Conservation (phyloP, 768 basidiomycete genomes). For the Lactarius vividus region DNA sequence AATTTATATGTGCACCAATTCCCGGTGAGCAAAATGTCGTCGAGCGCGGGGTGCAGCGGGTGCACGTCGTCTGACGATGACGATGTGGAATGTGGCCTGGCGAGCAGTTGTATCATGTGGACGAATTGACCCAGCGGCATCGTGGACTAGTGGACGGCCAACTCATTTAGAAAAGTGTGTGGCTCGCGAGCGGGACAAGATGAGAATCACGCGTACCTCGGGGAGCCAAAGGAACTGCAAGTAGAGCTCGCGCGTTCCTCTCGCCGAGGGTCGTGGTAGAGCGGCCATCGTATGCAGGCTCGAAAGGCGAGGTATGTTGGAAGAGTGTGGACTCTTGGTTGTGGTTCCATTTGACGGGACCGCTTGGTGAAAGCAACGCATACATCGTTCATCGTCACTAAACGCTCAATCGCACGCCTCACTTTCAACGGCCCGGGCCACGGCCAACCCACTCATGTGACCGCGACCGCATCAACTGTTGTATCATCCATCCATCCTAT, state of each 20-base stretch:
- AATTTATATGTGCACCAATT: slow-evolving; percentile 73
- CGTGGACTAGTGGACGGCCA: slow-evolving; percentile 49
- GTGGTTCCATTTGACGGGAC: slow-evolving; percentile 26
- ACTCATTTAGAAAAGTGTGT: not conserved
- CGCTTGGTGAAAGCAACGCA: slow-evolving; percentile 15
- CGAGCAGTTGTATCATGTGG: slow-evolving; percentile 55
- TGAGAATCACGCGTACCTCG: slow-evolving; percentile 16
- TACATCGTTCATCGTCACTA: slow-evolving; percentile 4
- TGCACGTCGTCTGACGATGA: slow-evolving; percentile 37
- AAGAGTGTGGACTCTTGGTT: slow-evolving; percentile 23
- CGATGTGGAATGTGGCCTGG: slow-evolving; percentile 35
- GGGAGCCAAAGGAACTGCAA: slow-evolving; percentile 27
- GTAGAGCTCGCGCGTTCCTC: slow-evolving; percentile 23
- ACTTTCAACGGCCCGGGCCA: not conserved
- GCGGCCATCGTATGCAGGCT: slow-evolving; percentile 21
- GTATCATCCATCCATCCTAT: no score
- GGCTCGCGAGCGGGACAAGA: not conserved
- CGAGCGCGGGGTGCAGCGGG: slow-evolving; percentile 56
- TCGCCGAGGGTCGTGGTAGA: slow-evolving; percentile 15
- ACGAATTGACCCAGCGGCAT: slow-evolving; percentile 62
- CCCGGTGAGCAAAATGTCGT: slow-evolving; percentile 66
- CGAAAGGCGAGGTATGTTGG: slow-evolving; percentile 22
- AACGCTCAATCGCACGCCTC: not conserved
- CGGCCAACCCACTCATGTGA: not conserved
- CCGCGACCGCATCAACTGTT: slow-evolving; percentile 3